Evolutionary conservation across 495 filamentous ascomycete genomes (phyloP).

Genomic region (Poronia punctata): DNA sequence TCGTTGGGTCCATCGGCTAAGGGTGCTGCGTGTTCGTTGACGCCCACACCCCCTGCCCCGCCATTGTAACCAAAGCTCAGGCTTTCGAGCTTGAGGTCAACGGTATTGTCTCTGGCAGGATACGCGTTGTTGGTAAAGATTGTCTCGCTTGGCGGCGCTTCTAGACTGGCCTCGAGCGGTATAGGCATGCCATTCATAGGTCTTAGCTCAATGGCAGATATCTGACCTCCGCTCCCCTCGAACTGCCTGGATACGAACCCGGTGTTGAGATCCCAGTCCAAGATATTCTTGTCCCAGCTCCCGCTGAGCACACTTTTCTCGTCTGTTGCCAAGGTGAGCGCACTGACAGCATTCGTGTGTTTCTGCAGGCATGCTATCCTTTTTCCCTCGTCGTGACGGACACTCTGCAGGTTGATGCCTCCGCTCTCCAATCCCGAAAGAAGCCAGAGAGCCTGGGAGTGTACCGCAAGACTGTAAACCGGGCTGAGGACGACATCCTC

Average conservation of each 20-base stretch:
- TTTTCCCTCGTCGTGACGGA: slow-evolving; percentile 93
- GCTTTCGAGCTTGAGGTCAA: slow-evolving; percentile 12
- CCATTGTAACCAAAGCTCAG: slow-evolving; percentile 8
- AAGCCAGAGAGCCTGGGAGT: slow-evolving; percentile 84
- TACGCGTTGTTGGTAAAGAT: slow-evolving; percentile 49
- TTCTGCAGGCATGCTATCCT: slow-evolving; percentile 71
- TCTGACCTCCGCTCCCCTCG: slow-evolving; percentile 69
- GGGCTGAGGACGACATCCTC: slow-evolving; percentile 63
- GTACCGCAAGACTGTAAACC: slow-evolving; percentile 88
- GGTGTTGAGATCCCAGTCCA: slow-evolving; percentile 93
- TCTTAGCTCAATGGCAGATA: slow-evolving; percentile 79
- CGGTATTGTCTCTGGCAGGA: slow-evolving; percentile 19
- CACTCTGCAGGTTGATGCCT: slow-evolving; percentile 85
- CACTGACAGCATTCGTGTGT: slow-evolving; percentile 89
- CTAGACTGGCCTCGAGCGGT: slow-evolving; percentile 61
- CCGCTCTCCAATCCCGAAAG: slow-evolving; percentile 85
- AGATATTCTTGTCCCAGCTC: slow-evolving; percentile 90
- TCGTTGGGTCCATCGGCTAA: slow-evolving; percentile 21
- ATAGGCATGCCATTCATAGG: slow-evolving; percentile 69
- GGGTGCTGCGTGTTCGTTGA: slow-evolving; percentile 16
- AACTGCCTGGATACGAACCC: slow-evolving; percentile 71
- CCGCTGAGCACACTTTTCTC: slow-evolving; percentile 86
- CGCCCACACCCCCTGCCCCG: slow-evolving; percentile 11
- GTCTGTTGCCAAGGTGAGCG: slow-evolving; percentile 72
- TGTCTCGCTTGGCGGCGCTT: slow-evolving; percentile 53